Conservation (phyloP, 75 land plant species). For the Pinus albicaulis region DNA sequence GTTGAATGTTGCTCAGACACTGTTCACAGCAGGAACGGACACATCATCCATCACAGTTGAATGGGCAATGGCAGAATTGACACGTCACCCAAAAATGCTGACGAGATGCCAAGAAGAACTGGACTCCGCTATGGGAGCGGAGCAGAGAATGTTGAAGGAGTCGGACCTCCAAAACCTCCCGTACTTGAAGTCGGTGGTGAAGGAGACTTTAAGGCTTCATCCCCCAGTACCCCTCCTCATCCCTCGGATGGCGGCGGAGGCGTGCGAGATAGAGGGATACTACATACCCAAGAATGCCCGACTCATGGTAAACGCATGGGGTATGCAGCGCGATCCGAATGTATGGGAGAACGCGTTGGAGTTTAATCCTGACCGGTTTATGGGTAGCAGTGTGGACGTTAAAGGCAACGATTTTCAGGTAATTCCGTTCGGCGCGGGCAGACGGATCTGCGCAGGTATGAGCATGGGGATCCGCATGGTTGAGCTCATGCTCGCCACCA, state of each 20-base stretch:
- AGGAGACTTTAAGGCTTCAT: constrained; percentile 72
- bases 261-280: constrained; percentile 53
- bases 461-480: constrained; percentile 50
- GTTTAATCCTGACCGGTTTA: constrained; percentile 52
- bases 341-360: constrained; percentile 51
- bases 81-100: background rate
- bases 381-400: constrained; percentile 44
- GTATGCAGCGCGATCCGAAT: constrained; percentile 51
- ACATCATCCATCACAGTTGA: background rate
- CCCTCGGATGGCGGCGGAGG: constrained; percentile 41
- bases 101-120: background rate
- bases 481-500: constrained; percentile 42
- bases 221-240: constrained; percentile 72
- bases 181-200: constrained; percentile 51
- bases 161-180: constrained; percentile 14
- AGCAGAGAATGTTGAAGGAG: too few relatives aligned
- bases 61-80: background rate
- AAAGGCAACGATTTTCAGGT: constrained; percentile 52
- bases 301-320: constrained; percentile 56
- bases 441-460: constrained; percentile 65
- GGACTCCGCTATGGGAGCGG: background rate
- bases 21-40: constrained; percentile 3
- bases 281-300: constrained; percentile 50
- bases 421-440: constrained; percentile 66
- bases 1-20: background rate